Percentiles rank a stretch among this genome's conserved stretches.
These are phyloP conservation scores for Cryptococcus amylolentus DNA, from an alignment of 1,284 basidiomycete genomes.

Conservation along the genomic window DNA sequence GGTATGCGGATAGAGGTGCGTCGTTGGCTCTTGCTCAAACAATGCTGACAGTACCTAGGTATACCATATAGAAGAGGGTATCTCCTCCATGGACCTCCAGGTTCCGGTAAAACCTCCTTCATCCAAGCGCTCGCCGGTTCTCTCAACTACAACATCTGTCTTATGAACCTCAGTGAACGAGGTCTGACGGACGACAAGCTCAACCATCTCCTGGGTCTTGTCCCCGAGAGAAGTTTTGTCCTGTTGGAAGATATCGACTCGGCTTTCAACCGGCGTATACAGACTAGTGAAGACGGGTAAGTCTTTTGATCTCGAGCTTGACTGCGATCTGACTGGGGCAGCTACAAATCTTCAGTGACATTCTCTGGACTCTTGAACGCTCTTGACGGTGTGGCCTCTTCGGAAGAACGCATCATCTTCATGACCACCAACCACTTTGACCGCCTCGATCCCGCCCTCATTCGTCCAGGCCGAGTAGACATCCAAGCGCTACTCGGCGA, in stretches of 20 bases:
- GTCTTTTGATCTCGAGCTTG: slow-evolving; percentile 12
- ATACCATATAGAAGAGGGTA: slow-evolving; percentile 97
- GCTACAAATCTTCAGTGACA: slow-evolving; percentile 89
- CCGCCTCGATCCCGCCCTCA: slow-evolving; percentile 69
- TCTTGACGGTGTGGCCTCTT: slow-evolving; percentile 93
- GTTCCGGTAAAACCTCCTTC: slow-evolving; percentile 97
- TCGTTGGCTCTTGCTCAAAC: background rate
- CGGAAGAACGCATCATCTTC: slow-evolving; percentile 95
- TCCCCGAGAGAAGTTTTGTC: slow-evolving; percentile 86
- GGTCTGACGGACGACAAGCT: slow-evolving; percentile 96
- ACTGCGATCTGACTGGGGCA: slow-evolving; percentile 36
- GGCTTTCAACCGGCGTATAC: slow-evolving; percentile 90
- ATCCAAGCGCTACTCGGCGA: slow-evolving; percentile 81
- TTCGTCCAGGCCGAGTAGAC: slow-evolving; percentile 92
- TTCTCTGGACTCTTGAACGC: slow-evolving; percentile 98
- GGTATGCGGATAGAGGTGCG: slow-evolving; percentile 94
- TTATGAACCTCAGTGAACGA: slow-evolving; percentile 93
- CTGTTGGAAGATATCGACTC: slow-evolving; percentile 97
- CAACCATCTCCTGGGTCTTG: slow-evolving; percentile 87
- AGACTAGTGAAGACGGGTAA: slow-evolving; percentile 83
- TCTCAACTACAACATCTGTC: slow-evolving; percentile 90
- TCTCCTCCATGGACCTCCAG: slow-evolving; percentile 91
- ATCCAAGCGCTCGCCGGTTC: slow-evolving; percentile 95
- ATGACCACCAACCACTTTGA: slow-evolving; percentile 96
- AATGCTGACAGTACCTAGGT: slow-evolving; percentile 54